A percentile compares a stretch with the other conserved stretches of the same genome.
Conservation (phyloP, 495 filamentous ascomycete species). For the Hyaloscypha variabilis region DNA sequence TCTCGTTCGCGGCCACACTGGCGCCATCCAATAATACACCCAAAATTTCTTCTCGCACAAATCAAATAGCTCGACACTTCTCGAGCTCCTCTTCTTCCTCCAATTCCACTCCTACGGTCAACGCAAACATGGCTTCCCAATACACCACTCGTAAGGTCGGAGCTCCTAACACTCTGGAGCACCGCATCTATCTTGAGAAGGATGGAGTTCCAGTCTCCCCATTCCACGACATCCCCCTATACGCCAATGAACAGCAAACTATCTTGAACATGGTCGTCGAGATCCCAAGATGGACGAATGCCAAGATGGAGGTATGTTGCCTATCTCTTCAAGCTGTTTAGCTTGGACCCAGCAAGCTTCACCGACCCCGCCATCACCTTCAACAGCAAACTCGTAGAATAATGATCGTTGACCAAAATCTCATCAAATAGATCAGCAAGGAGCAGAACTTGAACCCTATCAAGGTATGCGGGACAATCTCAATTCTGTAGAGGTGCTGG, state of each 20-base stretch:
- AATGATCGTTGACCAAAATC: conserved; percentile 8
- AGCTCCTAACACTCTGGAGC: conserved; percentile 89
- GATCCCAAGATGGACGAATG: conserved; percentile 99
- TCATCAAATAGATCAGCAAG: conserved; percentile 28
- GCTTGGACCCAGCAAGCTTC: background rate
- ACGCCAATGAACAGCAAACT: conserved; percentile 90
- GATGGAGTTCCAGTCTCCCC: conserved; percentile 92
- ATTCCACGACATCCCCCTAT: conserved; percentile 98
- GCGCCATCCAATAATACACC: conserved; percentile 44
- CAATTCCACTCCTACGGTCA: conserved; percentile 39
- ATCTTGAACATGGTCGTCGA: conserved; percentile 99
- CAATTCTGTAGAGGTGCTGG: background rate
- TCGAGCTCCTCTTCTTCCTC: conserved; percentile 38
- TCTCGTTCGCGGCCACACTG: conserved; percentile 28
- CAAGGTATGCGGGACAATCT: background rate
- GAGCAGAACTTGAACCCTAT: conserved; percentile 28
- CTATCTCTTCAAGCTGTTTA: background rate
- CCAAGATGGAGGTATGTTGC: conserved; percentile 86
- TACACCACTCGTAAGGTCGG: conserved; percentile 84
- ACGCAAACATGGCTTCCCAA: conserved; percentile 49
- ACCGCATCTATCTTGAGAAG: conserved; percentile 97
- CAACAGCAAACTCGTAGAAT: background rate
- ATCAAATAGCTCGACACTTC: conserved; percentile 60
- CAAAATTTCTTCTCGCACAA: conserved; percentile 46
- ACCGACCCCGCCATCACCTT: conserved; percentile 11